phyloP scores from a whole-genome alignment of 1,284 basidiomycete species.

The Ustilago trichophora region DNA sequence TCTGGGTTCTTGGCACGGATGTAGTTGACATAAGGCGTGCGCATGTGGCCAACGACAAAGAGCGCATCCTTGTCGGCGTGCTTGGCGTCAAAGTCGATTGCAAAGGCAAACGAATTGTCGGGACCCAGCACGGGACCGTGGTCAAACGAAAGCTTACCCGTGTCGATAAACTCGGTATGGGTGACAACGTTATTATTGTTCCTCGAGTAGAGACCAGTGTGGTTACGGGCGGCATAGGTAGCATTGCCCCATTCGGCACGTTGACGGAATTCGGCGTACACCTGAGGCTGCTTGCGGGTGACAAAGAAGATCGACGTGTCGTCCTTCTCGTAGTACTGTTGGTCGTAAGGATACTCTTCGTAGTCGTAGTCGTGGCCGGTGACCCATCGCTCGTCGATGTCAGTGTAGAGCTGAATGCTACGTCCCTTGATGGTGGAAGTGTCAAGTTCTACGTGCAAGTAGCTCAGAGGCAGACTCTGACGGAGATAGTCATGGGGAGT shows the following conservation, averaged over 20 bases:
- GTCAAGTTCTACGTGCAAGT: slow-evolving; percentile 60
- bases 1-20: slow-evolving; percentile 46
- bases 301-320: slow-evolving; percentile 54
- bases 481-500: slow-evolving; percentile 59
- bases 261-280: slow-evolving; percentile 61
- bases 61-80: slow-evolving; percentile 51
- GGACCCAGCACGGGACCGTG: slow-evolving; percentile 55
- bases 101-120: slow-evolving; percentile 61
- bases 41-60: slow-evolving; percentile 59
- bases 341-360: slow-evolving; percentile 49
- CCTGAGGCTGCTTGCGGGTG: slow-evolving; percentile 50
- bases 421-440: slow-evolving; percentile 30
- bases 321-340: slow-evolving; percentile 44
- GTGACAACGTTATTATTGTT: slow-evolving; percentile 63
- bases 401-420: slow-evolving; percentile 55
- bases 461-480: slow-evolving; percentile 62
- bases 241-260: slow-evolving; percentile 64
- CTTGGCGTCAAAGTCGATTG: slow-evolving; percentile 56
- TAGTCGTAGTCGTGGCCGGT: slow-evolving; percentile 63
- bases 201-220: slow-evolving; percentile 48
- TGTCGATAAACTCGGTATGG: slow-evolving; percentile 57
- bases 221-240: slow-evolving; percentile 55
- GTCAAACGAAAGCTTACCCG: slow-evolving; percentile 52
- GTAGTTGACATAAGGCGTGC: slow-evolving; percentile 59
- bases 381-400: slow-evolving; percentile 62